Base-by-base conservation (phyloP, 352 stramenopile genomes). In the Bremia lactucae region DNA sequence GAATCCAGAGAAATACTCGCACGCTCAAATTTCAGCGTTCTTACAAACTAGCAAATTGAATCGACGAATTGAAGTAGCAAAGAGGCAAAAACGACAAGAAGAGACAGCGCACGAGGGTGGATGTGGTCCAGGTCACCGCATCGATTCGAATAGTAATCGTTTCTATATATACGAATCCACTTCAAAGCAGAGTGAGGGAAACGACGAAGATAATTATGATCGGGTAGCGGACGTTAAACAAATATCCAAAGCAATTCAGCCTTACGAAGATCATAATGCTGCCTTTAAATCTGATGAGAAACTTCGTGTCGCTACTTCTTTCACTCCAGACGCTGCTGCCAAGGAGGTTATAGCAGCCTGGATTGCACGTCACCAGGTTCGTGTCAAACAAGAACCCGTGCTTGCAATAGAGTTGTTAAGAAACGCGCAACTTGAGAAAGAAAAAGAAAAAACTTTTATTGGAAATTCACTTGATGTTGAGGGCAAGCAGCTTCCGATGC, bases 1-100 rank as follows among this genome's bases (percentile, higher is more conserved):
- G 0, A 84, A 98, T 42, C 92, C 95, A 0, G 74, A 94, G 18
- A 78, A 83, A 23, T 98, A 98, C 69, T 98, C 93, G 14, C 64
- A 79, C n/a, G 90, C 82, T 13, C 95, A 98, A 50, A 74, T 99
- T 22, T 64, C 73, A 2, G 95, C 96, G 37, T 99, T 99, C 61
- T 60, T 99, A 19, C 83, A 87, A 36, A 91, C 73, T 0, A 95
- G 75, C 31, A 64, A 70, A 20, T 55, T 99, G 8, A 97, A 97
- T 56, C 69, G 87, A 22, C 65, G 66, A 7, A 77, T 94, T 21
- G 65, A 72, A 49, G 64, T 61, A 6, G 72, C 68, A 0, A 71
- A 81, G 21, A 49, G 60, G 5, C 64, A 83, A 47, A 78, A 82
- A 36, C 64, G 59, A 1, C 61, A 83, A 7, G 50, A 65, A 5